These are phyloP conservation scores for Fusarium xyrophilum DNA, from an alignment of 2,329 filamentous ascomycete species.

Conservation along the genomic window DNA sequence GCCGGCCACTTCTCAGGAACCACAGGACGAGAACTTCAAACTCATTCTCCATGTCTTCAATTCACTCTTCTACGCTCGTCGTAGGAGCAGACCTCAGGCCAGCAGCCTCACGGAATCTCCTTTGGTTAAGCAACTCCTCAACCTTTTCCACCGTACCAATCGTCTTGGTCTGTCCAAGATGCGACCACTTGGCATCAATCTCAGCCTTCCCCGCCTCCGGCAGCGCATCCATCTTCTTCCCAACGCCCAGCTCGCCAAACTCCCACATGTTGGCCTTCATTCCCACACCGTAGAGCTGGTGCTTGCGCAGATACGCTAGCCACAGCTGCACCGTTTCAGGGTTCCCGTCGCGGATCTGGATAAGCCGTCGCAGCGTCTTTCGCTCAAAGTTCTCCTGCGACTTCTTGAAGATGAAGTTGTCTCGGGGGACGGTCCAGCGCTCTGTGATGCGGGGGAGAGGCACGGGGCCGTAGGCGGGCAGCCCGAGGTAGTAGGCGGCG, in stretches of 20 bases:
- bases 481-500: conserved; percentile 90
- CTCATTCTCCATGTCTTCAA: background rate
- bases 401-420: conserved; percentile 96
- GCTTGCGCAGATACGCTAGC: conserved; percentile 90
- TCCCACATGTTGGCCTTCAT: conserved; percentile 99
- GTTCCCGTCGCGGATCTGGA: conserved; percentile 92
- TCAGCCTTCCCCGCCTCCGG: conserved; percentile 40
- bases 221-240: conserved; percentile 37
- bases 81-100: conserved; percentile 41
- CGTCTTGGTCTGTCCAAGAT: conserved; percentile 61
- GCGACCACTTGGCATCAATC: conserved; percentile 61
- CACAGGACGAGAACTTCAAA: background rate
- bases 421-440: conserved; percentile 90
- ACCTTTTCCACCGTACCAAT: conserved; percentile 61
- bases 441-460: conserved; percentile 87
- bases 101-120: conserved; percentile 54
- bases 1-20: conserved; percentile 12
- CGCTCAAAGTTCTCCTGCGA: conserved; percentile 97
- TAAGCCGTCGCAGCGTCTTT: conserved; percentile 81
- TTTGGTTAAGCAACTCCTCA: conserved; percentile 62
- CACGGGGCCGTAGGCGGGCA: conserved; percentile 84
- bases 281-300: conserved; percentile 93
- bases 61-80: conserved; percentile 18
- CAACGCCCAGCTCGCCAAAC: conserved; percentile 71
- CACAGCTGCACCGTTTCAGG: conserved; percentile 88